Conservation (phyloP, 768 basidiomycete genomes). For the Aureoboletus auriporus region DNA sequence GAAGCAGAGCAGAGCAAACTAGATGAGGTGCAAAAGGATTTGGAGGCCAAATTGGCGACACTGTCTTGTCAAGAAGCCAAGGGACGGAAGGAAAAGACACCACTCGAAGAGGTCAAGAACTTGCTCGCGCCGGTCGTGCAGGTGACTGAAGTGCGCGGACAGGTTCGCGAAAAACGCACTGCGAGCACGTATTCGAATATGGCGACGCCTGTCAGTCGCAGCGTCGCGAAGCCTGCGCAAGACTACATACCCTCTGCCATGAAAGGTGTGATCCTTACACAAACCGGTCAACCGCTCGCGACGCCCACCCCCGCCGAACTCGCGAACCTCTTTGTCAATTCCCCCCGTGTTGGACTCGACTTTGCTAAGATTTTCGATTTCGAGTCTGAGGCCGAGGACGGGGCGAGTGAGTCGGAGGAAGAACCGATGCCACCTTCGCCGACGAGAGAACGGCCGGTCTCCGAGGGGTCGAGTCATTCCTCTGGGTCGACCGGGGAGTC, state of each 20-base stretch:
- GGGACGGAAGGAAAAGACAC: slow-evolving; percentile 50
- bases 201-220: slow-evolving; percentile 52
- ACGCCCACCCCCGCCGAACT: slow-evolving; percentile 71
- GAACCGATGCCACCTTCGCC: slow-evolving; percentile 42
- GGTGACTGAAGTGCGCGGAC: slow-evolving; percentile 30
- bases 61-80: slow-evolving; percentile 36
- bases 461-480: slow-evolving; percentile 23
- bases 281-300: slow-evolving; percentile 68
- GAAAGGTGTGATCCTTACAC: slow-evolving; percentile 76
- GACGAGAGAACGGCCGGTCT: slow-evolving; percentile 37
- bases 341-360: slow-evolving; percentile 68
- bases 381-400: slow-evolving; percentile 29
- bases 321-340: slow-evolving; percentile 60
- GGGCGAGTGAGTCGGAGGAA: slow-evolving; percentile 28
- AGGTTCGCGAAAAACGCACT: slow-evolving; percentile 15
- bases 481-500: slow-evolving; percentile 25
- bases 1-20: slow-evolving; percentile 48
- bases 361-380: slow-evolving; percentile 80
- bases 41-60: slow-evolving; percentile 48
- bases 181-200: slow-evolving; percentile 19
- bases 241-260: slow-evolving; percentile 49
- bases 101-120: slow-evolving; percentile 76
- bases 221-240: slow-evolving; percentile 19
- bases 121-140: slow-evolving; percentile 49
- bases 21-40: slow-evolving; percentile 40